Evolutionary conservation across 2,329 filamentous ascomycete species (phyloP), one percentile per base, ranked within the genome.

Genomic region (Sclerotinia spermophila): DNA sequence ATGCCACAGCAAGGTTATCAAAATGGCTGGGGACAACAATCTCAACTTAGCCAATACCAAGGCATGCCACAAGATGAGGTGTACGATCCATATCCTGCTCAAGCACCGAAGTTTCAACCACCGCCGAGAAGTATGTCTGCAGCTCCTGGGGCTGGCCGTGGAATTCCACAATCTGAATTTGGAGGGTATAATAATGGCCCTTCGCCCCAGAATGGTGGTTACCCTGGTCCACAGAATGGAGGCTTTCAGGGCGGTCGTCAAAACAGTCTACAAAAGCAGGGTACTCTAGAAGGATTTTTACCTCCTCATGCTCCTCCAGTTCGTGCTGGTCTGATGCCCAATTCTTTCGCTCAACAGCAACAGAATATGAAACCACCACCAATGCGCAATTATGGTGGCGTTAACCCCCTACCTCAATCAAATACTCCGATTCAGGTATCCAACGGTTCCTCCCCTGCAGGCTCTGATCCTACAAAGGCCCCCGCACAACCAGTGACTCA

Each of bases 221-320:
- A 61, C 30, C 72, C 72, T 35, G 48, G 68, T 62, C 69, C 27
- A n/a, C 72, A 40, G 70, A 73, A 74, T 45, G 70, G 45, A 64
- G 71, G 68, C 15, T 71, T 62, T 24, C 72, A 66, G 59, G 73
- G 62, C 11, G 51, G 11, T n/a, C 65, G 56, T 68, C 69, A 73
- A n/a, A 77, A 74, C 65, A 72, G 70, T 67, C 70, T 74, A 73
- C 76, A 75, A 44, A 72, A 58, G 58, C 71, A 73, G 68, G 56
- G 76, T 71, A 61, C 45, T 24, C 61, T 64, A 19, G 67, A 67
- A 45, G 74, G 88, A 74, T 77, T 77, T n/a, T 78, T 89, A 3
- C 86, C 87, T 33, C 85, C 85, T 38, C 89, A 91, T 74, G 89
- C 89, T 3, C 82, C 85, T 5, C 89, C 89, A 1, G 82, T 91